Evolutionary conservation across 176 grass and related monocot species (phyloP).

Genomic region (Hyparrhenia diplandra): DNA sequence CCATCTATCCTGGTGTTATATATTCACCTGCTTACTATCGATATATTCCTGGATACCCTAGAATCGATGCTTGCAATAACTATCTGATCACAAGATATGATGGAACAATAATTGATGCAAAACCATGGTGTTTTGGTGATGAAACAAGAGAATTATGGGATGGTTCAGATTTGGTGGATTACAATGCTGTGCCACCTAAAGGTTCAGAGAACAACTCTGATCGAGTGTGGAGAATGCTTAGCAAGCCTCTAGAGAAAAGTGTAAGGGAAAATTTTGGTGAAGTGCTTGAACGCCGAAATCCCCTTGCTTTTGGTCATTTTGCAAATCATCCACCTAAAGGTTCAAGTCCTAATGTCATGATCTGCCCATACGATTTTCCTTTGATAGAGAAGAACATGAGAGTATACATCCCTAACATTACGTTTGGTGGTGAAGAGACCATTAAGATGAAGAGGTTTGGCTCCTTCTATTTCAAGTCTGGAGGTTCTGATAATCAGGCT

Average conservation of each 20-base stretch:
- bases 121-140: constrained; percentile 71
- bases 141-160: constrained; percentile 75
- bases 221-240: constrained; percentile 62
- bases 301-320: constrained; percentile 88
- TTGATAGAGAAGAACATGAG: constrained; percentile 80
- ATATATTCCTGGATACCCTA: constrained; percentile 90
- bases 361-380: constrained; percentile 89
- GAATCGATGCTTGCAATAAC: constrained; percentile 67
- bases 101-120: constrained; percentile 78
- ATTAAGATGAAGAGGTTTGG: constrained; percentile 76
- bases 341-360: constrained; percentile 72
- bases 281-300: constrained; percentile 82
- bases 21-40: constrained; percentile 96
- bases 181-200: constrained; percentile 32
- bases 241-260: constrained; percentile 64
- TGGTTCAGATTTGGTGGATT: constrained; percentile 38
- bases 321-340: constrained; percentile 83
- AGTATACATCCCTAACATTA: constrained; percentile 75
- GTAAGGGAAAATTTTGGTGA: constrained; percentile 38
- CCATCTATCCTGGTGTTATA: constrained; percentile 84
- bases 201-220: constrained; percentile 48
- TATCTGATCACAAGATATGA: constrained; percentile 95
- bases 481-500: constrained; percentile 35
- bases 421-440: constrained; percentile 60
- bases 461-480: constrained; percentile 85